These are phyloP conservation scores for Auriculariales sp. DNA, from an alignment of 768 basidiomycete species.

Conservation along the genomic window DNA sequence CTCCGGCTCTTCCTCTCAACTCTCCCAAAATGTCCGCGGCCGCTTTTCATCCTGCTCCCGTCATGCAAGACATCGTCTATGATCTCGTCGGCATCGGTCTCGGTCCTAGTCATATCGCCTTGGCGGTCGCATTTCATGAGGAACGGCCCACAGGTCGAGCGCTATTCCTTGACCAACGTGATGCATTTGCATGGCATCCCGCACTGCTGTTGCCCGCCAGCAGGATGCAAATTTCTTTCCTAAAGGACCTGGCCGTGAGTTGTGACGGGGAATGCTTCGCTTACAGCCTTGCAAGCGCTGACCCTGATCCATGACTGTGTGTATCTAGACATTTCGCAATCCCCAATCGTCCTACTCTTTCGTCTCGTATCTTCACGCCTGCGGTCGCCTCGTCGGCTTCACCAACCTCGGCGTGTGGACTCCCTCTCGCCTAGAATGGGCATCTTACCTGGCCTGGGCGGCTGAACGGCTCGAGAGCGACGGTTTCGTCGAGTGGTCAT, in stretches of 20 bases:
- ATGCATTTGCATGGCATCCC: constrained; percentile 37
- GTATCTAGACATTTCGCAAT: constrained; percentile 25
- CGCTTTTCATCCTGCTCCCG: no score
- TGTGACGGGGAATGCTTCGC: no score
- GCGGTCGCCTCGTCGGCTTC: constrained; percentile 28
- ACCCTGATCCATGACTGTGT: background rate
- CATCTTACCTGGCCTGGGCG: constrained; percentile 41
- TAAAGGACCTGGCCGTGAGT: constrained; percentile 37
- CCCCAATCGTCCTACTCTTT: constrained; percentile 39
- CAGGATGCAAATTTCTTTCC: constrained; percentile 17
- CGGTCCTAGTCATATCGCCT: constrained; percentile 38
- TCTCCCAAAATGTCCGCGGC: no score
- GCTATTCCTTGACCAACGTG: background rate
- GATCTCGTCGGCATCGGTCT: constrained; percentile 38
- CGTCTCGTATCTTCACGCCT: constrained; percentile 33
- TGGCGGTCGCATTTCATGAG: constrained; percentile 36
- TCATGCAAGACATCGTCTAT: no score
- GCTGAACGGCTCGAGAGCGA: constrained; percentile 27
- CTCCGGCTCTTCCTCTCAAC: no score
- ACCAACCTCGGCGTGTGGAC: constrained; percentile 37
- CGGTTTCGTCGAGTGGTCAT: constrained; percentile 32
- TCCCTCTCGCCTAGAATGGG: constrained; percentile 37
- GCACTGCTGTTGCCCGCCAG: constrained; percentile 39
- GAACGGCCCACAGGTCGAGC: constrained; percentile 16
- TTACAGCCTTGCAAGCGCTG: background rate